A percentile compares a stretch with the other conserved stretches of the same genome.
Conservation (phyloP, 805 yeast genomes). For the Jamesozyma jinghongensis region DNA sequence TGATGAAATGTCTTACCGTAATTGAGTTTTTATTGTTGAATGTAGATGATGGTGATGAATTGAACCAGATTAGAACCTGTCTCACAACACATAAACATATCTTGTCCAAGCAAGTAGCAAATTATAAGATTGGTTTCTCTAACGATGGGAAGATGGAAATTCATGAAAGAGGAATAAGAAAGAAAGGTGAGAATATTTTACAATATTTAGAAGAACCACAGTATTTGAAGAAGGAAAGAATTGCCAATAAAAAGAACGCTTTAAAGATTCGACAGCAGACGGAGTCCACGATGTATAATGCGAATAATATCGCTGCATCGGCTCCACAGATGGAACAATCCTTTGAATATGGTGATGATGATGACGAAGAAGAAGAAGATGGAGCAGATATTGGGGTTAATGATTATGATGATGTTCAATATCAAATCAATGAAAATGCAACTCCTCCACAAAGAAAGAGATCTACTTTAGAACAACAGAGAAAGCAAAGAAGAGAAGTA, state of each 20-base stretch:
- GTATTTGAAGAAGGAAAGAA: constrained; percentile 25
- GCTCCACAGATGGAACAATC: constrained; percentile 3
- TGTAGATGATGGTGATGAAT: constrained; percentile 27
- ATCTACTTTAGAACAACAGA: constrained; percentile 27
- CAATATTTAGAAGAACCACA: constrained; percentile 25
- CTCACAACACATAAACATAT: constrained; percentile 28
- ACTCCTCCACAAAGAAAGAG: constrained; percentile 14
- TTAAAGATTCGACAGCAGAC: constrained; percentile 24
- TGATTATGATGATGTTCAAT: constrained; percentile 4
- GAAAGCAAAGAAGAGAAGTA: constrained; percentile 32
- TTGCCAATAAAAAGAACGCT: constrained; percentile 22
- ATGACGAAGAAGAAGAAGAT: constrained; percentile 12
- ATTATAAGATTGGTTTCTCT: constrained; percentile 26
- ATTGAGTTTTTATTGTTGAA: constrained; percentile 29
- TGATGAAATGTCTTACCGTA: constrained; percentile 31
- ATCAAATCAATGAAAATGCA: constrained; percentile 2
- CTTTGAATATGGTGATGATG: constrained; percentile 15
- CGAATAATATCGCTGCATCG: constrained; percentile 9
- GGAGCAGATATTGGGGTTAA: constrained; percentile 11
- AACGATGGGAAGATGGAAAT: constrained; percentile 33
- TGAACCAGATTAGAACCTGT: constrained; percentile 27
- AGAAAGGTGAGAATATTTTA: constrained; percentile 27
- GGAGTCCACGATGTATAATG: constrained; percentile 17
- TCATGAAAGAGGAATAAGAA: constrained; percentile 31
- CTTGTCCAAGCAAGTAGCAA: constrained; percentile 23